phyloP scores from a whole-genome alignment of 73 alveolate genomes.

The Stentor roeselii region DNA sequence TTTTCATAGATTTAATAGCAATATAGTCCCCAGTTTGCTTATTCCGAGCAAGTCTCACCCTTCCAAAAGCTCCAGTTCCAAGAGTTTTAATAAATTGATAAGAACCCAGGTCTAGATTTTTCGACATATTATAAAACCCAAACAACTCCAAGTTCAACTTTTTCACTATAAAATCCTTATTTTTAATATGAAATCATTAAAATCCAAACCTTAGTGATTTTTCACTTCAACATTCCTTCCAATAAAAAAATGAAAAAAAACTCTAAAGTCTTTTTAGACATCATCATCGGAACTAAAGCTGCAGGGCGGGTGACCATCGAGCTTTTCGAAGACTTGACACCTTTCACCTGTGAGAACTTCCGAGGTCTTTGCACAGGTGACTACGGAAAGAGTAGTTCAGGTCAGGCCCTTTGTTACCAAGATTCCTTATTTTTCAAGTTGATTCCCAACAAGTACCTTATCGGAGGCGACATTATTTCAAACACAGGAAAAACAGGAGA shows the following conservation, averaged over 20 bases:
- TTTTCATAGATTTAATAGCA: constrained; percentile 90
- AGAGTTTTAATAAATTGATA: no score
- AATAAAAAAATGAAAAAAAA: constrained; percentile 4
- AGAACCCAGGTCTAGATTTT: no score
- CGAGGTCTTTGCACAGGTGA: constrained; percentile 94
- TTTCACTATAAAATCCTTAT: no score
- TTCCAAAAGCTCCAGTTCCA: constrained; percentile 92
- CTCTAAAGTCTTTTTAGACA: constrained; percentile 44
- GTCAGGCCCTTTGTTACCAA: constrained; percentile 27
- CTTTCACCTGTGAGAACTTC: constrained; percentile 88
- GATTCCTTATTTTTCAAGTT: constrained; percentile 68
- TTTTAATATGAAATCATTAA: no score
- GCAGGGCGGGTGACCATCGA: constrained; percentile 89
- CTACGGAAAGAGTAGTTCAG: constrained; percentile 66
- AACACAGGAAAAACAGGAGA: constrained; percentile 92
- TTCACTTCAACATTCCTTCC: no score
- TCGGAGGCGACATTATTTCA: constrained; percentile 90
- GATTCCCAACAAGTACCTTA: constrained; percentile 74
- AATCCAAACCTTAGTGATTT: no score
- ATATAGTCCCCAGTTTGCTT: constrained; percentile 23
- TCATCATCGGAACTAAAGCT: constrained; percentile 46
- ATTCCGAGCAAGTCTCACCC: constrained; percentile 72
- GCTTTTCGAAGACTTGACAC: constrained; percentile 77
- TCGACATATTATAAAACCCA: no score
- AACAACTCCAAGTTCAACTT: no score